These are phyloP conservation scores for Aspergillus udagawae DNA, from an alignment of 2,329 filamentous ascomycete genomes.

Conservation along the genomic window DNA sequence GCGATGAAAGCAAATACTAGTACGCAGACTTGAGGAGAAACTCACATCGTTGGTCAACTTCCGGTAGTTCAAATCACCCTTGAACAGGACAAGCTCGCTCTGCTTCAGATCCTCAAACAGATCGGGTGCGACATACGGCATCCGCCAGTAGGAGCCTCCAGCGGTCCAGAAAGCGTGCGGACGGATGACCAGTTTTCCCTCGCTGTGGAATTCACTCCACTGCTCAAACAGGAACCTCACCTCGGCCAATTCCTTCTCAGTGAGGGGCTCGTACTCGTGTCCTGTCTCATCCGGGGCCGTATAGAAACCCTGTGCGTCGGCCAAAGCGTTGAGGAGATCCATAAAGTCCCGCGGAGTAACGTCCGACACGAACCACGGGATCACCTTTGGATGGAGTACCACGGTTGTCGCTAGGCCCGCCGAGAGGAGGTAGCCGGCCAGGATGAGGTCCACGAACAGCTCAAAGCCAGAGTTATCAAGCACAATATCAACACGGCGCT, in stretches of 20 bases:
- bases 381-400: slow-evolving; percentile 86
- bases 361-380: slow-evolving; percentile 98
- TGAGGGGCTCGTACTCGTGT: slow-evolving; percentile 59
- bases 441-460: slow-evolving; percentile 88
- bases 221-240: slow-evolving; percentile 75
- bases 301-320: slow-evolving; percentile 74
- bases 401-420: slow-evolving; percentile 80
- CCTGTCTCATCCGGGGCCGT: slow-evolving; percentile 63
- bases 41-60: slow-evolving; percentile 86
- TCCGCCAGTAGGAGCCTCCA: slow-evolving; percentile 80
- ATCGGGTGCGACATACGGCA: slow-evolving; percentile 64
- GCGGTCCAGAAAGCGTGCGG: slow-evolving; percentile 91
- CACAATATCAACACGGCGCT: slow-evolving; percentile 84
- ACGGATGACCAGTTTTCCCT: slow-evolving; percentile 77
- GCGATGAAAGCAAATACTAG: not conserved
- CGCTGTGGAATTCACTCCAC: slow-evolving; percentile 74
- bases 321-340: slow-evolving; percentile 75
- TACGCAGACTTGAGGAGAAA: slow-evolving; percentile 13
- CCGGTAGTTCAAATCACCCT: slow-evolving; percentile 94
- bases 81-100: slow-evolving; percentile 89
- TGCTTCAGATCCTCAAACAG: slow-evolving; percentile 74
- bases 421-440: slow-evolving; percentile 84
- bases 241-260: slow-evolving; percentile 62
- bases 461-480: slow-evolving; percentile 98
- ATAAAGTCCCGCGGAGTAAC: slow-evolving; percentile 82